A percentile compares a stretch with the other conserved stretches of the same genome.
These are phyloP conservation scores for Phanerochaete carnosa DNA, from an alignment of 768 basidiomycete species.

Conservation along the genomic window DNA sequence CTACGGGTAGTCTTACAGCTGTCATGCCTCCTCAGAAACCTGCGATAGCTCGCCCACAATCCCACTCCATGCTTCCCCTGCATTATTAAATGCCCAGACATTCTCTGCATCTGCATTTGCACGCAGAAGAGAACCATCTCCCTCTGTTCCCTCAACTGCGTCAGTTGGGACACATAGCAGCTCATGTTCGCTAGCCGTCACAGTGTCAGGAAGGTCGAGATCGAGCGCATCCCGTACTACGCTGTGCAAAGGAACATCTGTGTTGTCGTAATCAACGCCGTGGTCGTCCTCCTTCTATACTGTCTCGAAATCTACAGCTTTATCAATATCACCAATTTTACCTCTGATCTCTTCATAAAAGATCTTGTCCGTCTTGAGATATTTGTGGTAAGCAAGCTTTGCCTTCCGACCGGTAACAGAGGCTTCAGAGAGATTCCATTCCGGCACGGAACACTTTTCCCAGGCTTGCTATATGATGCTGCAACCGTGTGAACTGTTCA, in stretches of 20 bases:
- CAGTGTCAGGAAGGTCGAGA: neutral
- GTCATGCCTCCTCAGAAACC: neutral
- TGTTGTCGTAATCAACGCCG: neutral
- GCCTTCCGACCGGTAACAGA: neutral
- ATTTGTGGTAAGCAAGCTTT: neutral
- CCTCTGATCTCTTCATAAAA: neutral
- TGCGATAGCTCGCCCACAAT: neutral
- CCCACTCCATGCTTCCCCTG: neutral
- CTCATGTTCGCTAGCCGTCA: neutral
- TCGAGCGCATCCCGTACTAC: neutral
- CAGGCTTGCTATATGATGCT: neutral
- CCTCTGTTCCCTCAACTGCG: neutral
- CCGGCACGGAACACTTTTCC: neutral
- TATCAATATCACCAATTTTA: neutral
- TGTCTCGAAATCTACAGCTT: neutral
- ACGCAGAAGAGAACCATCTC: neutral
- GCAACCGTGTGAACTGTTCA: neutral
- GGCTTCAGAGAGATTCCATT: neutral
- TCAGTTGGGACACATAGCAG: neutral
- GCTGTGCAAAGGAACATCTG: neutral
- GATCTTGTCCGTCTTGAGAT: neutral
- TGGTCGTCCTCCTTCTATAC: neutral
- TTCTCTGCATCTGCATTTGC: neutral
- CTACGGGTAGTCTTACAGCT: neutral
- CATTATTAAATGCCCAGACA: neutral